Base-by-base conservation (phyloP, 768 basidiomycete species). In the Leccinum fibrillosum region DNA sequence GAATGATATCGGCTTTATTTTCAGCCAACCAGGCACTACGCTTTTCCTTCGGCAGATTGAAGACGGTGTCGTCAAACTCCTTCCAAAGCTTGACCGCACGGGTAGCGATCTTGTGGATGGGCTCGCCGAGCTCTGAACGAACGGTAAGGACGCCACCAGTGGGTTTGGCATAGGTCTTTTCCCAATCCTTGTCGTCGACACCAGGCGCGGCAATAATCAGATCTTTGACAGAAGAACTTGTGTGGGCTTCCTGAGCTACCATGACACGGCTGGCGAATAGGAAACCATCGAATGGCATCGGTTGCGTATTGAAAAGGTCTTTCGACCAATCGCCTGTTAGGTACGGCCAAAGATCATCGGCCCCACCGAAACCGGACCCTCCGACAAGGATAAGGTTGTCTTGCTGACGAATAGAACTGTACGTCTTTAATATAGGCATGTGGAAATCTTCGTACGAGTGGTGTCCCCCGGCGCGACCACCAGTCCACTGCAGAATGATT, bases 401-500 rank as follows among this genome's bases (percentile, higher is more conserved):
- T 60, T 94, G 89, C 64, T 90, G 86, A 58, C 97, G 90, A 69
- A 99, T 98, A 15, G 89, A 76, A 37, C 86, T 82, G 73, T 99
- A 99, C 0, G 95, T 98, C 39, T 88, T 77, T 52, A 98, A 78
- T 65, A 98, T 85, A 1, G 97, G 96, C 72, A 95, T 94, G 68
- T 98, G 96, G 84, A 98, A 95, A 72, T 99, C 97, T 73, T 99
- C 97, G 74, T 87, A 98, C 3, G 92, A 95, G 77, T 98, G 97
- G 66, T 99, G 97, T 52, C 97, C 97, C 61, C 97, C 97, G 19
- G 95, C 97, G 64, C 97, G 93, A 35, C 97, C 97, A 66, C 97
- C 97, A 52, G 97, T 99, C 97, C 97, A 98, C 70, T 98, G 97
- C 61, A 98, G 78, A 74, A 99, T 95, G 74, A 99, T 86, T 9